Base-by-base conservation (phyloP, 148 eudicot genomes). In the Selenicereus undatus region DNA sequence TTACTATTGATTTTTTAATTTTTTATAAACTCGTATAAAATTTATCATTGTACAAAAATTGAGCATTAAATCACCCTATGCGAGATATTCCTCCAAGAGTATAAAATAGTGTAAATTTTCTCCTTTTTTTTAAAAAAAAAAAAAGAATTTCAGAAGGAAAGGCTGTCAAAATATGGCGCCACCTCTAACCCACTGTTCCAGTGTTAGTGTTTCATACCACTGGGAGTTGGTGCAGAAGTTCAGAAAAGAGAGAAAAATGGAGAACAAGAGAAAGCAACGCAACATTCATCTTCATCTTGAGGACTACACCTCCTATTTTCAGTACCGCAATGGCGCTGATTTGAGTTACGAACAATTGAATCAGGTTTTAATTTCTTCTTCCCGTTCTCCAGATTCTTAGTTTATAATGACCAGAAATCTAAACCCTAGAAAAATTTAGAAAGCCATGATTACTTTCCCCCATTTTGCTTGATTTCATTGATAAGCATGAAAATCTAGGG, bases 301-400 rank as follows among this genome's bases (percentile, higher is more conserved):
- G 50, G 32, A 75, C 24, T 75, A 75, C 65, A 11, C 9, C 50
- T 51, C 56, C 24, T 75, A 26, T 8, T 51, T 75, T 20, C 30
- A 75, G 65, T 5, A 16, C 42, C 43, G 17, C 12, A 13, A 75
- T 7, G 12, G 13, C 42, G 22, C 65, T 54, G 21, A 75, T 75
- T 52, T 75, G 11, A 11, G 62, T 32, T 4, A 27, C 42, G 17
- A 1, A 4, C 65, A 75, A 8, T 39, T 52, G n/a, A 52, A 75
- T 75, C 78, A 75, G 78, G 78, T 75, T 2, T 50, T 52, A 52
- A 56, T 56, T 56, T 48, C 52, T 48, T 48, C 14, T 48, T 11
- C 52, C 52, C 52, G 1, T 48, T 48, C 52, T 10, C 52, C 52
- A 11, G 11, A 56, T 56, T 20, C 22, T 4, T 20, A 17, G 62